These are phyloP conservation scores for Talaromyces sp. DNA, from an alignment of 2,329 filamentous ascomycete species.

Conservation along the genomic window DNA sequence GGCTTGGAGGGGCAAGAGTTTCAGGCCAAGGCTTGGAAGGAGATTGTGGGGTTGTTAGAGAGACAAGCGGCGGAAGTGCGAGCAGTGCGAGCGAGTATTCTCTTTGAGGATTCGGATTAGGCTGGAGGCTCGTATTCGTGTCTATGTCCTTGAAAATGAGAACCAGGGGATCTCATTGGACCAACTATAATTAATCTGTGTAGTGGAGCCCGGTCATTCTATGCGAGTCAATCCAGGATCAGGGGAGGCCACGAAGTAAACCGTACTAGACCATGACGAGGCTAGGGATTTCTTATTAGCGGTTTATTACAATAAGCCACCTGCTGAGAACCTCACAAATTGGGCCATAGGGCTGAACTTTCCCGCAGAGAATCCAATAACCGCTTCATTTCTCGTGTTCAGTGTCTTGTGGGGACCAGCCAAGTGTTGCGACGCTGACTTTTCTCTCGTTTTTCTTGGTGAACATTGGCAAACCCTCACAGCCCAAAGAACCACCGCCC, in stretches of 20 bases:
- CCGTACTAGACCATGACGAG: no score
- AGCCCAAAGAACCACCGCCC: slow-evolving; percentile 25
- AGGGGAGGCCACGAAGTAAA: not conserved
- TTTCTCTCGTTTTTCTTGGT: not conserved
- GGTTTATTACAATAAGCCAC: not conserved
- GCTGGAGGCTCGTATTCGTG: slow-evolving; percentile 12
- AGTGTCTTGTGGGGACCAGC: not conserved
- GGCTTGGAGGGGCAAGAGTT: slow-evolving; percentile 39
- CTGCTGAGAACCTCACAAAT: no score
- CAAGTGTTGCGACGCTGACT: not conserved
- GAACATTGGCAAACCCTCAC: no score
- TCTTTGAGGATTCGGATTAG: not conserved
- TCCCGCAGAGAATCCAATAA: no score
- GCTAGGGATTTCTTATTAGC: no score
- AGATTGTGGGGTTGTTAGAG: slow-evolving; percentile 41
- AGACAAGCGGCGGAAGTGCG: slow-evolving; percentile 25
- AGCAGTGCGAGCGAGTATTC: no score
- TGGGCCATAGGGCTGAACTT: not conserved
- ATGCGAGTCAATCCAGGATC: not conserved
- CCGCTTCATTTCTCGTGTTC: not conserved
- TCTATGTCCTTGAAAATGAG: not conserved
- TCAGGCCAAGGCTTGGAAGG: slow-evolving; percentile 44
- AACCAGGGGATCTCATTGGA: slow-evolving; percentile 1
- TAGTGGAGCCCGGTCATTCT: not conserved
- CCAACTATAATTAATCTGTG: not conserved